Base-by-base conservation (phyloP, 768 basidiomycete genomes). In the Nevesoporus exiguus region DNA sequence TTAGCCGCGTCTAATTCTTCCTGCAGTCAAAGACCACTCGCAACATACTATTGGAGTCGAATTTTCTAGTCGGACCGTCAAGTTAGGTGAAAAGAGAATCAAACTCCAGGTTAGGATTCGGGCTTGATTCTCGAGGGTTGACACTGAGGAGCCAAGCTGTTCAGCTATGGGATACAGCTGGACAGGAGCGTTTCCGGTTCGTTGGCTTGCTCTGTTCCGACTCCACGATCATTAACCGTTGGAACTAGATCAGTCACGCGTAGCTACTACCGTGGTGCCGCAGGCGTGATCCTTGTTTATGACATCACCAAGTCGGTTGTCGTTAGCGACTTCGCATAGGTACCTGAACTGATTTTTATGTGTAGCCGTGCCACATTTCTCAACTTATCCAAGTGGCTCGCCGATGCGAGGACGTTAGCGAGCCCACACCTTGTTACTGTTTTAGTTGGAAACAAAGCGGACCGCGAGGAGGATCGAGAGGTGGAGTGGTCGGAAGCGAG, bases 21-120 rank as follows among this genome's bases (percentile, higher is more conserved):
- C 8, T 48, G n/a, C 64, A 97, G 94, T 95, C 80, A 96, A 94
- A 74, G 88, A 92, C 61, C 89, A 96, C 72, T 93, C 93, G 6
- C 90, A 95, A 73, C 97, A 98, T 71, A 98, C 97, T 14, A 98
- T 99, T 54, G 97, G 96, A 10, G 97, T 99, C 27, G 97, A 98
- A 67, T 98, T 99, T 69, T 93, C 93, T 17, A 96, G 93, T 67
- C 79, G 94, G 61, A 94, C 93, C 0, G 84, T 99, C 55, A 88
- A 88, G 64, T 79, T 98, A 22, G 95, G 91, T 48, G 94, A 97
- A 77, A 92, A 93, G 74, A 82, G 88, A 60, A 93, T 97, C 61
- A 98, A 97, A 71, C 80, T 98, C 36, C 96, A 98, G 84, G 94
- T 93, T 43, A 59, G 81, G 64, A 14, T 45, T 48, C 49, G 13